Base-by-base conservation (phyloP, 257 asterid genomes). In the Prunella vulgaris region DNA sequence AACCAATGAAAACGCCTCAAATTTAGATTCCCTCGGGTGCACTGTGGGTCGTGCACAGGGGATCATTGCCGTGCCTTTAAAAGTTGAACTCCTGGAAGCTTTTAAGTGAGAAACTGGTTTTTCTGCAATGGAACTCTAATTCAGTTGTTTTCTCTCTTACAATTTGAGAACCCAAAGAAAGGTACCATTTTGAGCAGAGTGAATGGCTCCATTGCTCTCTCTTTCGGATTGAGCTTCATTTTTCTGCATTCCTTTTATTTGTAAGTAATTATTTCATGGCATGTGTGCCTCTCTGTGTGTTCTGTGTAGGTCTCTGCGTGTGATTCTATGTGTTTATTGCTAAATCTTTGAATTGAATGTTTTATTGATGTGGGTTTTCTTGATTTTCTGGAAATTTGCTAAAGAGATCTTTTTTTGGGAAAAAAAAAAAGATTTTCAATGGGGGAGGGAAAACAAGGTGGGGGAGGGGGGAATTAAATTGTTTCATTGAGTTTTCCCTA, bases 41-140 rank as follows among this genome's bases (percentile, higher is more conserved):
- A 66, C 72, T 20, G 63, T 70, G 66, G 4, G 67, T 5, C 30
- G 79, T 25, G 7, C 8, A 76, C 84, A 80, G 5, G 40, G 51
- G 20, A 80, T 22, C 6, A 75, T 52, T 63, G 66, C 79, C 77
- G 75, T 25, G 77, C 64, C 79, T 77, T 46, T 73, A 69, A 73
- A 80, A 76, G 84, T 60, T 76, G 79, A 70, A 73, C 72, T 21
- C 59, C 75, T 54, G 67, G 75, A 59, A 73, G 60, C 66, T 33
- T 68, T 76, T 35, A 51, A 69, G 79, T 73, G 80, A 73, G 77
- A 69, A 69, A 68, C 81, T 69, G 84, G 70, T 75, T 72, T 27
- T 64, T 63, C 68, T 71, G 74, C 78, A 66, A 66, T 33, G 75
- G 44, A 74, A 49, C 60, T 12, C 77, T 64, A 58, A 71, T 67